Evolutionary conservation across 164 flowering plant genomes (phyloP).

Genomic region (Stephania yunnanensis): DNA sequence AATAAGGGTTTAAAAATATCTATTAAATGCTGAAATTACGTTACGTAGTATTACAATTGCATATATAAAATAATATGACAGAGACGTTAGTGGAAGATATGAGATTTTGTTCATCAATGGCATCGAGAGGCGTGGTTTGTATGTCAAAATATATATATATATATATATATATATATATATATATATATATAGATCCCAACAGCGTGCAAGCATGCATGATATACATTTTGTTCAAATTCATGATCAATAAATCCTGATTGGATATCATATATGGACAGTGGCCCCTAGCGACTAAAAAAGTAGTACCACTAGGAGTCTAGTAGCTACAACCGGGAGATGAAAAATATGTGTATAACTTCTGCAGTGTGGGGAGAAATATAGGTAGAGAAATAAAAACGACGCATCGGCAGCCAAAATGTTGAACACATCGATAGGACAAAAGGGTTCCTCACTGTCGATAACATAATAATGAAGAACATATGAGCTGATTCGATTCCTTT

Average conservation of each 20-base stretch:
- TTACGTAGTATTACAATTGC: no score
- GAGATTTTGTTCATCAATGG: no score
- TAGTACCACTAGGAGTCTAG: background rate
- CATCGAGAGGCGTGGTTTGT: no score
- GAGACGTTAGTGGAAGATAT: no score
- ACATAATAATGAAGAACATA: background rate
- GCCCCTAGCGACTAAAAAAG: background rate
- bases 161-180: no score
- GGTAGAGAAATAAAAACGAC: background rate
- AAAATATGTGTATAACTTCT: no score
- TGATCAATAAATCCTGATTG: background rate
- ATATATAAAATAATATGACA: no score
- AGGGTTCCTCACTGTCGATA: constrained; percentile 6
- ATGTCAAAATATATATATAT: no score
- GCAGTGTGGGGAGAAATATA: background rate
- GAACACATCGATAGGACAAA: constrained; percentile 2
- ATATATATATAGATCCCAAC: no score
- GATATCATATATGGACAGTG: background rate
- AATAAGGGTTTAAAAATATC: no score
- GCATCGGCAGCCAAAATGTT: background rate
- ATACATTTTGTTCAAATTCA: background rate
- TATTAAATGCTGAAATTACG: no score
- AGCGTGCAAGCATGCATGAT: no score
- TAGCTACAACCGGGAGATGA: background rate
- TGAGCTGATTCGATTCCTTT: background rate